Conservation (phyloP, 2,329 filamentous ascomycete genomes). For the Monilinia polystroma region DNA sequence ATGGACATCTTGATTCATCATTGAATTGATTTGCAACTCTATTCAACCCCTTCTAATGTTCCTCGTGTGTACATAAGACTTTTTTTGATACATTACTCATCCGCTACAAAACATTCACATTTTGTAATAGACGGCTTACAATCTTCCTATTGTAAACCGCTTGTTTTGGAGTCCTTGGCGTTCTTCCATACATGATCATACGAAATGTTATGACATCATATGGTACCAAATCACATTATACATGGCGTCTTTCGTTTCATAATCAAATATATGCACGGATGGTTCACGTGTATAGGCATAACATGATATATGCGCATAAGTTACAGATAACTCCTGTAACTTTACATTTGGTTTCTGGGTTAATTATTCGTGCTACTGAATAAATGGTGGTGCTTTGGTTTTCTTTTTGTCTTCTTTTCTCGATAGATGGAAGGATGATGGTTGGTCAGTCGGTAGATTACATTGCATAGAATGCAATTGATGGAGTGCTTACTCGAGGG, state of each 20-base stretch:
- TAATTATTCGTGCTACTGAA: not conserved
- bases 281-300: not conserved
- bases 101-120: slow-evolving; percentile 6
- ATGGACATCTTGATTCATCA: not conserved
- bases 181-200: slow-evolving; percentile 21
- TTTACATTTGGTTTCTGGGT: not conserved
- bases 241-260: slow-evolving; percentile 14
- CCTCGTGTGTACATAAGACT: slow-evolving; percentile 12
- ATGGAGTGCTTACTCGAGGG: not conserved
- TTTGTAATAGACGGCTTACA: not conserved
- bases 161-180: slow-evolving; percentile 15
- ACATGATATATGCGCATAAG: not conserved
- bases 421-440: not conserved
- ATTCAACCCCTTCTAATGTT: not conserved
- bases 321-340: slow-evolving; percentile 16
- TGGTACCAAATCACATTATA: slow-evolving; percentile 16
- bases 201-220: slow-evolving; percentile 13
- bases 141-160: not conserved
- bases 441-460: not conserved
- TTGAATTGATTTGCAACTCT: not conserved
- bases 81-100: slow-evolving; percentile 11
- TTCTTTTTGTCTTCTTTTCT: not conserved
- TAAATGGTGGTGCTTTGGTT: not conserved
- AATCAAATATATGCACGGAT: slow-evolving; percentile 1
- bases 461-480: not conserved